Conservation (phyloP, 208 protist species). For the Acanthamoeba sp. region DNA sequence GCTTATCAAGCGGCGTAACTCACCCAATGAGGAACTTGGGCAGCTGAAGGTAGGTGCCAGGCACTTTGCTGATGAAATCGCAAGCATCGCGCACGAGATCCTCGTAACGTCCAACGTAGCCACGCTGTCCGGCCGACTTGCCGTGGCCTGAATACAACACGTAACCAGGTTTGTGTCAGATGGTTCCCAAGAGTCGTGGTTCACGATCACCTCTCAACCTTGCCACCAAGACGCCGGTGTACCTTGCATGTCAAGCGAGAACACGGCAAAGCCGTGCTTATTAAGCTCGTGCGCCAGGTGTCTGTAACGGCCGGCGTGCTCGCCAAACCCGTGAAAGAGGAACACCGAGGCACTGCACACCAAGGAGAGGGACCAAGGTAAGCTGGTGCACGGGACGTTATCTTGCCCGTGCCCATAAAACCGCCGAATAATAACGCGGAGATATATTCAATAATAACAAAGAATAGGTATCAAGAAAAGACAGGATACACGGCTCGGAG, state of each 20-base stretch:
- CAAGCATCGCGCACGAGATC: background rate
- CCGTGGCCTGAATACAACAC: background rate
- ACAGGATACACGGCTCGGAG: background rate
- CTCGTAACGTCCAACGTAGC: background rate
- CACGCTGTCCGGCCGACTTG: background rate
- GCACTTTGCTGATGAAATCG: slow-evolving; percentile 42
- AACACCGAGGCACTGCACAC: background rate
- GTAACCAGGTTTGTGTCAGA: background rate
- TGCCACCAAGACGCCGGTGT: no score
- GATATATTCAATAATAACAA: background rate
- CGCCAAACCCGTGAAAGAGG: slow-evolving; percentile 14
- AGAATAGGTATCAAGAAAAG: background rate
- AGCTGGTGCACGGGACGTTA: no score
- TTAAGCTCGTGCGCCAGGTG: background rate
- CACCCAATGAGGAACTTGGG: slow-evolving; percentile 12
- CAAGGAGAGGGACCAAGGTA: no score
- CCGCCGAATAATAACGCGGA: background rate
- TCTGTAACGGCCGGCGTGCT: background rate
- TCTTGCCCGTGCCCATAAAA: background rate
- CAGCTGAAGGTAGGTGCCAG: background rate
- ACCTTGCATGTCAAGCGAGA: background rate
- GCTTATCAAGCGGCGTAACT: no score
- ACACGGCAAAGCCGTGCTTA: background rate
- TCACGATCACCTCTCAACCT: no score
- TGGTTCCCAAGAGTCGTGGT: background rate